These are phyloP conservation scores for Rubia yunnanensis DNA, from an alignment of 257 asterid species.

Conservation along the genomic window DNA sequence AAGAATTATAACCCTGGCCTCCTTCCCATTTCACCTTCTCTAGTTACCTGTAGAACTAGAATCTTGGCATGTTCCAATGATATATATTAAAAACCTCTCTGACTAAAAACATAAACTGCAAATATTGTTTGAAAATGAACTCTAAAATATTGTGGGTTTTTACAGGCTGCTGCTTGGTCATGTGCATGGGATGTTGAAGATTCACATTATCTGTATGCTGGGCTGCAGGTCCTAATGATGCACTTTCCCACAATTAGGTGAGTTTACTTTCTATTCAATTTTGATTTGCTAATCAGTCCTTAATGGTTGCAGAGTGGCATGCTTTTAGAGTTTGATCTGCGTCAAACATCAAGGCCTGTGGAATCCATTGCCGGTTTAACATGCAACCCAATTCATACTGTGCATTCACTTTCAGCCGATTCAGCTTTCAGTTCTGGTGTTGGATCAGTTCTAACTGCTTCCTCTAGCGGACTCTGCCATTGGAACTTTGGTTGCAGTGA, in stretches of 20 bases:
- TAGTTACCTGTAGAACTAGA: background rate
- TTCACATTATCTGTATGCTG: slow-evolving; percentile 64
- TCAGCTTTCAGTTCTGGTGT: slow-evolving; percentile 28
- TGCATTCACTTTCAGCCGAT: slow-evolving; percentile 45
- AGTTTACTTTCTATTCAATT: background rate
- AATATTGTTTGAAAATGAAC: slow-evolving; percentile 3
- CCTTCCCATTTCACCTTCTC: slow-evolving; percentile 7
- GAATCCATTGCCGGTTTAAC: slow-evolving; percentile 56
- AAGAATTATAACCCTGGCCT: slow-evolving; percentile 20
- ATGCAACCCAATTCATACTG: slow-evolving; percentile 57
- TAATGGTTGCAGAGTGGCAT: slow-evolving; percentile 59
- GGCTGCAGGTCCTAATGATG: slow-evolving; percentile 65
- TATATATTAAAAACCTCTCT: background rate
- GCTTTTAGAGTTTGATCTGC: slow-evolving; percentile 77
- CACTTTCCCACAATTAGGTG: slow-evolving; percentile 8
- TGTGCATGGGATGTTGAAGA: slow-evolving; percentile 77
- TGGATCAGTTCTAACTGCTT: slow-evolving; percentile 70
- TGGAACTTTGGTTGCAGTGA: slow-evolving; percentile 62
- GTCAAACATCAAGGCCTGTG: slow-evolving; percentile 58
- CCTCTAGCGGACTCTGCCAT: slow-evolving; percentile 78
- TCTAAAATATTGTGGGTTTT: slow-evolving; percentile 5
- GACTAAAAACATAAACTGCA: background rate
- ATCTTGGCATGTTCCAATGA: background rate
- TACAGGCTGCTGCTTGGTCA: slow-evolving; percentile 94
- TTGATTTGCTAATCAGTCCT: slow-evolving; percentile 9